A percentile compares a stretch with the other conserved stretches of the same genome.
Evolutionary conservation across 306 rosid genomes (phyloP).

Genomic region (Cucurbita argyrosperma): DNA sequence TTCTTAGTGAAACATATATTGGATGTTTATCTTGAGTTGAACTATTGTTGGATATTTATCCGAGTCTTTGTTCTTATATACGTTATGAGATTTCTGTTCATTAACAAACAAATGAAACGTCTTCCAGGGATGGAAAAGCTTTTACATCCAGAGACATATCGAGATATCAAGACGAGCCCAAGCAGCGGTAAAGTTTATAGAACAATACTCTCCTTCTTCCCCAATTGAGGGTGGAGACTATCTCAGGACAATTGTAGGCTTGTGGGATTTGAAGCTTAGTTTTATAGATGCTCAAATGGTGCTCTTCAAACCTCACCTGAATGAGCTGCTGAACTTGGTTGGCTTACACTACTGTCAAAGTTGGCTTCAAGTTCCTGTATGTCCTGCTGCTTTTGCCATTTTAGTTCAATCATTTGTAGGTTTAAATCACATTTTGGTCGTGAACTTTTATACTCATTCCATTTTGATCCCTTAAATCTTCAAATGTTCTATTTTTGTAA

Average conservation of each 20-base stretch:
- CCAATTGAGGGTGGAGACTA: slow-evolving; percentile 59
- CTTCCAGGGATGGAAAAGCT: slow-evolving; percentile 52
- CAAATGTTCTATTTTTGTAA: not conserved
- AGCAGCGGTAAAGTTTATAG: slow-evolving; percentile 32
- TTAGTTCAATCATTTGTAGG: not conserved
- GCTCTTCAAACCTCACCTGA: slow-evolving; percentile 40
- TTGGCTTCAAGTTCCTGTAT: slow-evolving; percentile 53
- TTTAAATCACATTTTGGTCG: not conserved
- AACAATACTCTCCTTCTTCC: slow-evolving; percentile 20
- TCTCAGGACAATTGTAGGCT: slow-evolving; percentile 32
- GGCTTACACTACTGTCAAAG: slow-evolving; percentile 50
- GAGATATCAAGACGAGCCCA: slow-evolving; percentile 35
- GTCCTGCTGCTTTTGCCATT: slow-evolving; percentile 3
- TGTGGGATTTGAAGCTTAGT: slow-evolving; percentile 36
- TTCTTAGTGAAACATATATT: not conserved
- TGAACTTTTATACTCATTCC: not conserved
- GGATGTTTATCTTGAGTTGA: not conserved
- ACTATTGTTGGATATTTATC: not conserved
- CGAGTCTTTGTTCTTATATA: not conserved
- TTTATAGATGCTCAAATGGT: slow-evolving; percentile 49
- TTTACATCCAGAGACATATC: slow-evolving; percentile 47
- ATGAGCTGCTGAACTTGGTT: slow-evolving; percentile 53
- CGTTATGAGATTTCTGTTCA: not conserved
- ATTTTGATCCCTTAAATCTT: not conserved
- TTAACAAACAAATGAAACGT: not conserved